Base-by-base conservation (phyloP, 148 eudicot species). In the Fagopyrum homotropicum region DNA sequence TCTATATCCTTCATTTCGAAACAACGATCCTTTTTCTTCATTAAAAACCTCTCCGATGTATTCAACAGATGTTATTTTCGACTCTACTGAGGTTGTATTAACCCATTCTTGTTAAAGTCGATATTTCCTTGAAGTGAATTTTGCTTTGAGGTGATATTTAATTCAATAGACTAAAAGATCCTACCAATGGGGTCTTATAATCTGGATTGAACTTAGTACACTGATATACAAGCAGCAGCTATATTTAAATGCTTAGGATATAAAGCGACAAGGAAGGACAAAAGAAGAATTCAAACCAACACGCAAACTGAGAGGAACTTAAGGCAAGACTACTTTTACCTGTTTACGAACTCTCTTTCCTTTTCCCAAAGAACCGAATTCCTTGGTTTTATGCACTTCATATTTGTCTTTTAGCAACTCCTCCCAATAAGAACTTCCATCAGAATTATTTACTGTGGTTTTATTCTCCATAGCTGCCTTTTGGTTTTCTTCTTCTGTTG, bases 331-430 rank as follows among this genome's bases (percentile, higher is more conserved):
- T 66, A 66, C 46, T 66, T 35, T 66, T 79, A 95, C 99, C 97
- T 95, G 99, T 78, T 92, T 92, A 76, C 98, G 90, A 77, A 97
- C 92, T 83, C 99, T 86, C 85, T 90, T 95, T 52, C 99, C 94
- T 82, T 95, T 95, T 59, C 98, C 99, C 85, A 92, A 82, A 55
- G 96, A 85, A 81, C 85, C 90, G 9, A 92, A 82, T 78, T 95
- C 96, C 88, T 95, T 97, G 47, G 84, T 73, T 83, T 95, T 95
- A 51, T 88, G 94, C 79, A 85, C 92, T 79, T 90, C 97, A 56
- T 88, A 90, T 83, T 81, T 89, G 76, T 90, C 97, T 82, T 78
- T 82, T 59, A 95, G 81, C 80, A 95, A 82, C 59, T 92, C 97
- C 80, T 95, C 99, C 99, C 99, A 95, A 78, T 84, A 95, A 72